Evolutionary conservation across 1,284 basidiomycete species (phyloP), one percentile per base, ranked within the genome.

Genomic region (Takashimella koratensis): DNA sequence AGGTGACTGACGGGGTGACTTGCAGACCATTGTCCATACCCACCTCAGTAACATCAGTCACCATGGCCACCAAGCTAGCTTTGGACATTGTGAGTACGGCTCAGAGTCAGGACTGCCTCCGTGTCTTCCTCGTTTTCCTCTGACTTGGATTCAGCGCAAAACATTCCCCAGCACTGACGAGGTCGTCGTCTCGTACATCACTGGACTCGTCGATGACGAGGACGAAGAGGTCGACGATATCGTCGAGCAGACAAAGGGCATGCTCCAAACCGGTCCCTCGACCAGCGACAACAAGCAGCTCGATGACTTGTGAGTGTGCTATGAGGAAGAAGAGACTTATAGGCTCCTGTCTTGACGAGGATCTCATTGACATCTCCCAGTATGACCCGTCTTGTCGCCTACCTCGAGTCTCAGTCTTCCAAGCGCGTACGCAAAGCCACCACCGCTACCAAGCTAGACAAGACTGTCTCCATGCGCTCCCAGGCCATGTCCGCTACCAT

Each of bases 391-490:
- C 84, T 92, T 76, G 66, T 78, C 4, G 80, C 80, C 48, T 78
- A 79, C 53, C 83, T 94, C 45, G 83, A 81, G 83, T 58, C 78
- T 85, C 62, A 81, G 87, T 84, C 80, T 56, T 81, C 80, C 63
- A 77, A 63, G 56, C 70, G 64, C 81, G 83, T 57, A 81, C 83
- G 65, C 62, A 76, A 60, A 47, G 44, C 66, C 22, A 61, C 68
- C 10, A 61, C 62, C 47, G 73, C 90, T 43, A 83, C 84, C 63
- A 86, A 88, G 69, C 80, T 98, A 56, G 95, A 98, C 73, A 91
- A 90, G 75, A 89, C 93, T 43, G 86, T 98, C 79, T 89, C 97
- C 68, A 90, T 99, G 86, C 88, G 90, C 76, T 82, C 81, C n/a
- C 66, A 73, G 59, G 82, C 85, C 43, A 86, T 94, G 77, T 90